A percentile compares a stretch with the other conserved stretches of the same genome.
phyloP scores from a whole-genome alignment of 2,329 filamentous ascomycete species.

The Xylariaceae sp. region DNA sequence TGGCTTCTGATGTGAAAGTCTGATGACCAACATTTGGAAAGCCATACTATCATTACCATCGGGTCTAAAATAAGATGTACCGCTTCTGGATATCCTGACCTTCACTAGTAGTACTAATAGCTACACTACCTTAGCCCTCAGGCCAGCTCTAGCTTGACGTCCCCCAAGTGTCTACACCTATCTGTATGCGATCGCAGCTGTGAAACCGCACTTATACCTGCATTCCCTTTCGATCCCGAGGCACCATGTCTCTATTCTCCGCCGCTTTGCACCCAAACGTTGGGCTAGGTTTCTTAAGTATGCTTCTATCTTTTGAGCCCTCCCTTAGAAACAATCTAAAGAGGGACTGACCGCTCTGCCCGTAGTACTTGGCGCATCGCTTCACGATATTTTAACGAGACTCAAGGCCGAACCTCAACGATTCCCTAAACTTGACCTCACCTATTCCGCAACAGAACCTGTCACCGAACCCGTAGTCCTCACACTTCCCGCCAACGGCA shows the following conservation, averaged over 20 bases:
- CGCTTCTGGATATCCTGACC: too few relatives aligned
- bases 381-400: constrained; percentile 87
- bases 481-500: constrained; percentile 80
- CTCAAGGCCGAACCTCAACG: constrained; percentile 85
- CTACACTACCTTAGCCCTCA: too few relatives aligned
- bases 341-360: constrained; percentile 16
- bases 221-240: background rate
- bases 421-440: constrained; percentile 83
- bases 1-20: background rate
- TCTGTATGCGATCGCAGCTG: background rate
- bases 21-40: constrained; percentile 1
- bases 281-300: constrained; percentile 43
- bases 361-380: constrained; percentile 83
- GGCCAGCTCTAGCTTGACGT: background rate
- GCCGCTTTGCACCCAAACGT: constrained; percentile 42
- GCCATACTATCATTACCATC: too few relatives aligned
- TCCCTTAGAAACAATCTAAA: background rate
- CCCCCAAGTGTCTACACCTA: too few relatives aligned
- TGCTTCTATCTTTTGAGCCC: constrained; percentile 12
- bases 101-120: too few relatives aligned
- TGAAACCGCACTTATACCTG: background rate
- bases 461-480: constrained; percentile 78
- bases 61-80: background rate
- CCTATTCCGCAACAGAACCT: constrained; percentile 78
- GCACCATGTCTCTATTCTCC: constrained; percentile 43